These are phyloP conservation scores for Tuctoria greenei DNA, from an alignment of 176 grass and related monocot genomes.

Conservation along the genomic window DNA sequence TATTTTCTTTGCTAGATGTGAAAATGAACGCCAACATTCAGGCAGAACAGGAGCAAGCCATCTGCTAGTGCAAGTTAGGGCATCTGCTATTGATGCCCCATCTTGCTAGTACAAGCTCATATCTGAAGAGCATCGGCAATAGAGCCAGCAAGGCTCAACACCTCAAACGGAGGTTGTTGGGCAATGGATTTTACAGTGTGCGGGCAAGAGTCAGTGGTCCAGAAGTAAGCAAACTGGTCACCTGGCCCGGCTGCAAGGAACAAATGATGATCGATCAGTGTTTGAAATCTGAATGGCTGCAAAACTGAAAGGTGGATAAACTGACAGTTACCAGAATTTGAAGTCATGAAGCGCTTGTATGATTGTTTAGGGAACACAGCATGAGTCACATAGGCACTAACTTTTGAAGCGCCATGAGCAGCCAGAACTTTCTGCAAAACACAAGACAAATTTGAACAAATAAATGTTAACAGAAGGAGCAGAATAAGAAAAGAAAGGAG, in stretches of 20 bases:
- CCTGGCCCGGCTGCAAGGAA: conserved; percentile 34
- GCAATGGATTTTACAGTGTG: conserved; percentile 69
- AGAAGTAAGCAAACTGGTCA: conserved; percentile 66
- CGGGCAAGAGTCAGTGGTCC: conserved; percentile 89
- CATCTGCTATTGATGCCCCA: conserved; percentile 50
- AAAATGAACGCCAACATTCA: conserved; percentile 33
- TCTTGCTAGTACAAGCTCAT: conserved; percentile 30
- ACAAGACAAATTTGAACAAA: not conserved
- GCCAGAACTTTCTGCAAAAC: conserved; percentile 51
- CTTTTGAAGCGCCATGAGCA: conserved; percentile 72
- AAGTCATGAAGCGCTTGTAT: conserved; percentile 58
- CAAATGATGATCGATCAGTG: conserved; percentile 10
- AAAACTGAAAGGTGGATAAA: conserved; percentile 19
- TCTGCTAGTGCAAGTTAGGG: conserved; percentile 38
- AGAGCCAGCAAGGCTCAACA: conserved; percentile 80
- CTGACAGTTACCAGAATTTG: conserved; percentile 59
- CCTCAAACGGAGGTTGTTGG: conserved; percentile 75
- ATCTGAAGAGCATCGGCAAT: conserved; percentile 89
- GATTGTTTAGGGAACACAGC: conserved; percentile 83
- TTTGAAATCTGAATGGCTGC: not conserved
- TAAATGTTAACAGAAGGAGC: not conserved
- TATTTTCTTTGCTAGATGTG: conserved; percentile 31
- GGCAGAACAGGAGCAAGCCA: conserved; percentile 29
- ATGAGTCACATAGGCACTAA: conserved; percentile 97
- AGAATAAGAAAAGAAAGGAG: not conserved